Conservation (phyloP, 495 filamentous ascomycete genomes). For the Parmelia sp. region DNA sequence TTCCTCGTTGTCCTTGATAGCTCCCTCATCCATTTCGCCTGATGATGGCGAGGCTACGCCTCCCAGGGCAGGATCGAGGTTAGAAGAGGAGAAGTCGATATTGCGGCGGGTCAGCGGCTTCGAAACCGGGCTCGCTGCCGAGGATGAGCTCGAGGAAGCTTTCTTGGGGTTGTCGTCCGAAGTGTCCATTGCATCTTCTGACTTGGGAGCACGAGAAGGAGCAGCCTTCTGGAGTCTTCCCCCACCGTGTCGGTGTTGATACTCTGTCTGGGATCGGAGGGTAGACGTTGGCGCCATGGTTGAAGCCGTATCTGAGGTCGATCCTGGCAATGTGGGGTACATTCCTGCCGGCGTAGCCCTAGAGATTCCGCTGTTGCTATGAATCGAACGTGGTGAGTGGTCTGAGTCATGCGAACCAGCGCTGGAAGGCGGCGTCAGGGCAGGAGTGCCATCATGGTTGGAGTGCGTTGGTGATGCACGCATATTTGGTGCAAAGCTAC, state of each 20-base stretch:
- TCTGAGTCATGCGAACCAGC: slow-evolving; percentile 76
- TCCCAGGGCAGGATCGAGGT: slow-evolving; percentile 51
- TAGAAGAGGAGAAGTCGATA: slow-evolving; percentile 38
- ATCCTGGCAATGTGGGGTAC: slow-evolving; percentile 80
- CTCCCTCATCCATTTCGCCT: slow-evolving; percentile 41
- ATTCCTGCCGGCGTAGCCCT: slow-evolving; percentile 53
- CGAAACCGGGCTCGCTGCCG: slow-evolving; percentile 39
- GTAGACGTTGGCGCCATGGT: slow-evolving; percentile 67
- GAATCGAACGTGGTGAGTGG: slow-evolving; percentile 71
- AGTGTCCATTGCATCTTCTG: slow-evolving; percentile 47
- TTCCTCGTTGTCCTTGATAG: slow-evolving; percentile 53
- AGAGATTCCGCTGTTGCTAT: slow-evolving; percentile 52
- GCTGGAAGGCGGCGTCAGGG: slow-evolving; percentile 85
- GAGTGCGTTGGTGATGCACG: slow-evolving; percentile 49
- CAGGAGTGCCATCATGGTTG: slow-evolving; percentile 60
- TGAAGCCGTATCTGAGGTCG: slow-evolving; percentile 51
- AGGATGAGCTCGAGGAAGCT: slow-evolving; percentile 30
- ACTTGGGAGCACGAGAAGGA: slow-evolving; percentile 34
- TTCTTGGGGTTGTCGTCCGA: slow-evolving; percentile 46
- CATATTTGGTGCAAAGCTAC: slow-evolving; percentile 53
- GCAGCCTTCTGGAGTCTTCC: slow-evolving; percentile 75
- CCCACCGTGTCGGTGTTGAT: slow-evolving; percentile 76
- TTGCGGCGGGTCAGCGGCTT: slow-evolving; percentile 38
- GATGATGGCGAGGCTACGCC: slow-evolving; percentile 33
- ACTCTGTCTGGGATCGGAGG: slow-evolving; percentile 73